A percentile compares a stretch with the other conserved stretches of the same genome.
These are phyloP conservation scores for Haplosporangium sp. DNA, from an alignment of 371 early-diverging fungal genomes.

Conservation along the genomic window DNA sequence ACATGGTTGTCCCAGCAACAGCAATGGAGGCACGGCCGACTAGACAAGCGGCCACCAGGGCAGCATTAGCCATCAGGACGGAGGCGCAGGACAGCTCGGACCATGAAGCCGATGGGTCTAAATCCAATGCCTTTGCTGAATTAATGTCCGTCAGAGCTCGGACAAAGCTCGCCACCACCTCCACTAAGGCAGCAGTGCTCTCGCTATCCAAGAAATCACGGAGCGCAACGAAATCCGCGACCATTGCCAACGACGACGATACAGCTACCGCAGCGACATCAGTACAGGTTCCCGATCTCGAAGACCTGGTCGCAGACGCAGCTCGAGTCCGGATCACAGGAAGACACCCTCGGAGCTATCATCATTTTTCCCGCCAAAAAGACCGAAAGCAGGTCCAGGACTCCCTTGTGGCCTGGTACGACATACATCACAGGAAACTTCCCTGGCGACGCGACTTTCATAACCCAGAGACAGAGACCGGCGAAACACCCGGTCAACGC, in stretches of 20 bases:
- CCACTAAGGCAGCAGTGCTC: constrained; percentile 1
- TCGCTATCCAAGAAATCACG: neutral
- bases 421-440: constrained; percentile 68
- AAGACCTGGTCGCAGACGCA: constrained; percentile 40
- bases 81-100: constrained; percentile 19
- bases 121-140: constrained; percentile 19
- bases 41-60: constrained; percentile 38
- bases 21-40: constrained; percentile 8
- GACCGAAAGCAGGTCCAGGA: constrained; percentile 58
- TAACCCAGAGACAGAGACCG: neutral
- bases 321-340: constrained; percentile 23
- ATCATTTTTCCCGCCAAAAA: constrained; percentile 19
- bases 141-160: constrained; percentile 22
- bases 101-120: neutral
- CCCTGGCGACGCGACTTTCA: constrained; percentile 75
- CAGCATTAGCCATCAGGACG: constrained; percentile 39
- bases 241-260: neutral
- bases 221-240: neutral
- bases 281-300: constrained; percentile 30
- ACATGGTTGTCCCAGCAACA: constrained; percentile 4
- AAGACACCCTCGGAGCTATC: constrained; percentile 24
- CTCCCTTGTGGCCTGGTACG: constrained; percentile 74
- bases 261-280: neutral
- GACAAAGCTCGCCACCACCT: neutral
- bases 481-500: constrained; percentile 59